Conservation (phyloP, 73 alveolate species). For the Paramecium caudatum region DNA sequence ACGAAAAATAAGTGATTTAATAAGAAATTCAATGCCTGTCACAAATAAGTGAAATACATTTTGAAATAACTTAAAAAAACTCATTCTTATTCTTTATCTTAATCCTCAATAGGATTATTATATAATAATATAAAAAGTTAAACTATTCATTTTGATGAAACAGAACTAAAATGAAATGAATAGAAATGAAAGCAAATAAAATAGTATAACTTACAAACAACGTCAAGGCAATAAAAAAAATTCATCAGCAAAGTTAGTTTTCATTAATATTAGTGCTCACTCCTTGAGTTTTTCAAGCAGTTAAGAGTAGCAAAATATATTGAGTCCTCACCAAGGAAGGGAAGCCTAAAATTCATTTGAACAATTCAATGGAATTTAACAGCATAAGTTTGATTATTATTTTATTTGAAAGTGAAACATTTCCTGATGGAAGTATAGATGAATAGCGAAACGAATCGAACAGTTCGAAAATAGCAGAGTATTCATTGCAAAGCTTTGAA, state of each 20-base stretch:
- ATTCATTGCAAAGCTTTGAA: background rate
- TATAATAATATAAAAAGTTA: background rate
- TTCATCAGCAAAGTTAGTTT: too few species aligned
- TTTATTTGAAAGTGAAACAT: background rate
- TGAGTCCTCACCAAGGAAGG: too few species aligned
- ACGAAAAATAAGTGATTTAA: background rate
- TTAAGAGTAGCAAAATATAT: too few species aligned
- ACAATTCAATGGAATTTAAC: background rate
- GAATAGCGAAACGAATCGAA: too few species aligned
- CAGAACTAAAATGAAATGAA: background rate
- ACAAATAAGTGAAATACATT: background rate
- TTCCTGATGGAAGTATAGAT: background rate
- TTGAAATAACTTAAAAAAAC: too few species aligned
- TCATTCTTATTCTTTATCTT: too few species aligned
- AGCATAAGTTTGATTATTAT: background rate
- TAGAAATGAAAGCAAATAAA: background rate
- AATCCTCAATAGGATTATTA: background rate
- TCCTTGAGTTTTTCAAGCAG: too few species aligned
- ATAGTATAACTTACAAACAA: background rate
- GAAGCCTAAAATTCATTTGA: too few species aligned
- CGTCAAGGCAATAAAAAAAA: too few species aligned
- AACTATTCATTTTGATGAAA: background rate
- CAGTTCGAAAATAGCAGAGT: constrained; percentile 16
- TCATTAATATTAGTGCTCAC: too few species aligned
- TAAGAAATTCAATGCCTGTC: background rate